phyloP scores from a whole-genome alignment of 345 rosid species.

The Salix exigua region DNA sequence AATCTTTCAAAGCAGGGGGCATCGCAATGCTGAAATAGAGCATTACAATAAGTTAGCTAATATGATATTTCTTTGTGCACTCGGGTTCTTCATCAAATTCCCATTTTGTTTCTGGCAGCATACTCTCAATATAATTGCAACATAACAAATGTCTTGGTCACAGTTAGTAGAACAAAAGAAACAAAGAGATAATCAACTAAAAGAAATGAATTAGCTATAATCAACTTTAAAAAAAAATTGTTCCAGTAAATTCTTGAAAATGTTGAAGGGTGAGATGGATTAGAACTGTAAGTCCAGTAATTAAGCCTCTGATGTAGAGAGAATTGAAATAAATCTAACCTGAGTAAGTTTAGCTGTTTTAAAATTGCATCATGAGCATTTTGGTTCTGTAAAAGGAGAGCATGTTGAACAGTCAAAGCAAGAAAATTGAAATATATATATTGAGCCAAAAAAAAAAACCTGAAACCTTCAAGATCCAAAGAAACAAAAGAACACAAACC shows the following conservation, averaged over 20 bases:
- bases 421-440: neutral
- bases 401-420: constrained; percentile 4
- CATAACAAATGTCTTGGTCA: neutral
- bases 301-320: neutral
- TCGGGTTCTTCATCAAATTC: neutral
- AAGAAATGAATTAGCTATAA: neutral
- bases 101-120: constrained; percentile 4
- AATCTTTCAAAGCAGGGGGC: constrained; percentile 30
- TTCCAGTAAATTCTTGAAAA: neutral
- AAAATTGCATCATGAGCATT: constrained; percentile 81
- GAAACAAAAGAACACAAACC: constrained; percentile 19
- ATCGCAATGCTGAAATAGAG: constrained; percentile 35
- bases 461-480: neutral
- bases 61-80: constrained; percentile 7
- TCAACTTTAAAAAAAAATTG: neutral
- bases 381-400: constrained; percentile 62
- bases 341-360: constrained; percentile 61
- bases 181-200: neutral
- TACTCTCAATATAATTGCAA: neutral
- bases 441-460: neutral
- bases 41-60: constrained; percentile 2
- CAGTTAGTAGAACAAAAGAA: neutral
- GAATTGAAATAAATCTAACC: constrained; percentile 42
- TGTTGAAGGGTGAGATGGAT: neutral
- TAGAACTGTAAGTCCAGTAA: neutral